Percentiles rank a stretch among this genome's conserved stretches.
These are phyloP conservation scores for Leptographium wingfieldii DNA, from an alignment of 2,329 filamentous ascomycete genomes.

Conservation along the genomic window DNA sequence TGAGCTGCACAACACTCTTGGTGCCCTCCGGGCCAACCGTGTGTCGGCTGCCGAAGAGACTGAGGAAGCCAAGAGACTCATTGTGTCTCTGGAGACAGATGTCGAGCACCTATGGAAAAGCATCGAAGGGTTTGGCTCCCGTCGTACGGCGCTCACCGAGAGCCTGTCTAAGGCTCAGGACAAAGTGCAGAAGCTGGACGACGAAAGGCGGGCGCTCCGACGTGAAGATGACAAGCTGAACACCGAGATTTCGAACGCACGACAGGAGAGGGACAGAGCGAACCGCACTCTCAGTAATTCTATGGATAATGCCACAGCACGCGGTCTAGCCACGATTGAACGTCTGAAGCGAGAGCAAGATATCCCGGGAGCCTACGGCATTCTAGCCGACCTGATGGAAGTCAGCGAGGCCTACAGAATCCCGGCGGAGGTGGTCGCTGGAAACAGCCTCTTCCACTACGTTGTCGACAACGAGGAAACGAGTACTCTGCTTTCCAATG, in stretches of 20 bases:
- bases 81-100: conserved; percentile 48
- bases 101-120: conserved; percentile 63
- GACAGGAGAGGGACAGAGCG: conserved; percentile 63
- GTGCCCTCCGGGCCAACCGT: conserved; percentile 70
- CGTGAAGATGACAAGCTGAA: conserved; percentile 82
- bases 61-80: conserved; percentile 14
- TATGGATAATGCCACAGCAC: conserved; percentile 80
- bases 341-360: conserved; percentile 68
- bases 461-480: conserved; percentile 88
- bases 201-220: conserved; percentile 77
- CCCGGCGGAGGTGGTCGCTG: conserved; percentile 85
- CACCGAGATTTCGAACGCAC: conserved; percentile 61
- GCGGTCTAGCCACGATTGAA: conserved; percentile 76
- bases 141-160: conserved; percentile 58
- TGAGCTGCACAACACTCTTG: conserved; percentile 63
- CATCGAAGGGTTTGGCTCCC: conserved; percentile 67
- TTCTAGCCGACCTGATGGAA: conserved; percentile 81
- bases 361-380: conserved; percentile 81
- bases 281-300: conserved; percentile 68
- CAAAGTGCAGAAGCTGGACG: conserved; percentile 62
- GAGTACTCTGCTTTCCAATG: conserved; percentile 67
- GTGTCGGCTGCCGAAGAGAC: conserved; percentile 80
- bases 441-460: conserved; percentile 87
- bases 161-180: conserved; percentile 69
- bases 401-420: conserved; percentile 76